Base-by-base conservation (phyloP, 768 basidiomycete species). In the Heimioporus sp. region DNA sequence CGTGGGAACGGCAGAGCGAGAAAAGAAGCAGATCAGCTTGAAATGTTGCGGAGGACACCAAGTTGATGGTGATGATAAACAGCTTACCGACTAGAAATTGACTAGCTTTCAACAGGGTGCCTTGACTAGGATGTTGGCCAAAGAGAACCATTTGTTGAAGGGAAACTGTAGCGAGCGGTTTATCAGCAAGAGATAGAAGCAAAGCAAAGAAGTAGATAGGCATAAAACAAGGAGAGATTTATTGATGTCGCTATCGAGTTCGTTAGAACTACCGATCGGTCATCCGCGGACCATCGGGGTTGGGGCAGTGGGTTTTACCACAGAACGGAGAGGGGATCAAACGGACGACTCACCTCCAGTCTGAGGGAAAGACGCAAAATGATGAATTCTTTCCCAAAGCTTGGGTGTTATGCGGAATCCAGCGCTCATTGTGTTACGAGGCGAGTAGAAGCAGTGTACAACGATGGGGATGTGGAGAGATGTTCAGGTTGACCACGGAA, bases 61-160 rank as follows among this genome's bases (percentile, higher is more conserved):
- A 30, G 20, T 30, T 15, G 12, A 37, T 24, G 24, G 5, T 24
- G 24, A 24, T 24, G 12, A 37, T 43, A 16, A 15, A 38, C 16
- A 2, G 65, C 73, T 46, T 39, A 90, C 91, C 90, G 52, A 84
- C 75, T 4, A 96, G 79, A 69, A 96, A 96, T 65, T 94, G 91
- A 58, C 87, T 87, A 0, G 91, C 96, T 65, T 87, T 88, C 15
- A 98, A 73, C 12, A 99, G 78, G 0, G 96, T 99, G 0, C 96
- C 96, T 66, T 96, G 92, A 49, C 84, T 87, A 0, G 96, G 95
- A 64, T 98, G 90, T 75, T 97, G 93, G 0, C 96, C 96, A 64
- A 99, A 98, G 47, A 90, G 80, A 46, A 97, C 92, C 95, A 99
- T 98, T 73, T 98, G 96, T 71, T 97, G 90, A n/a, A 98, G 77